Conservation (phyloP, 345 rosid species). For the Psidium guajava region DNA sequence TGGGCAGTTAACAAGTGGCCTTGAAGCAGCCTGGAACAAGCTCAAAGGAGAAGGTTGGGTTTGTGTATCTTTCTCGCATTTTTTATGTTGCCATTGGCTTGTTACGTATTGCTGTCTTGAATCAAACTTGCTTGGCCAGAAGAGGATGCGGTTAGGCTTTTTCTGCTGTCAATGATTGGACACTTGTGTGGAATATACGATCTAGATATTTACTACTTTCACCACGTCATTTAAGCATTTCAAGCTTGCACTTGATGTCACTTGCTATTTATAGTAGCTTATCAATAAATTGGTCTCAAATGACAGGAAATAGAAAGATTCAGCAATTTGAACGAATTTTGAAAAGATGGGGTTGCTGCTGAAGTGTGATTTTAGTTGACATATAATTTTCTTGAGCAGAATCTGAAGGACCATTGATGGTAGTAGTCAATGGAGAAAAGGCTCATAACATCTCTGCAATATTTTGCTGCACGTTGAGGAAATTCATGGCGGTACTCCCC, state of each 20-base stretch:
- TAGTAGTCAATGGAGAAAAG: neutral
- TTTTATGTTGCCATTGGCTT: neutral
- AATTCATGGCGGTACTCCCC: neutral
- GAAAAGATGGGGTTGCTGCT: neutral
- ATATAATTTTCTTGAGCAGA: neutral
- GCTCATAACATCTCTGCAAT: neutral
- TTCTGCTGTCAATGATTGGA: neutral
- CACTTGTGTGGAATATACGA: neutral
- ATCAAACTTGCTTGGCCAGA: neutral
- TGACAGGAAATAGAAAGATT: neutral
- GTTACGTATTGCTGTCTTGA: neutral
- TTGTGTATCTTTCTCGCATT: neutral
- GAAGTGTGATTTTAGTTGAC: neutral
- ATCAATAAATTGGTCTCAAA: neutral
- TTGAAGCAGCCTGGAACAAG: slow-evolving; percentile 94
- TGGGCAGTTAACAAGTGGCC: slow-evolving; percentile 87
- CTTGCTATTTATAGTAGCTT: neutral
- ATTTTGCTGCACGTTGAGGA: neutral
- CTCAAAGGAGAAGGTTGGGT: slow-evolving; percentile 85
- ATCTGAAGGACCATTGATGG: neutral
- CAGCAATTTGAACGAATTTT: neutral
- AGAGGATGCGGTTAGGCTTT: neutral
- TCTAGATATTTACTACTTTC: neutral
- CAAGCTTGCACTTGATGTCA: neutral
- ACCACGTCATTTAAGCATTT: neutral